Base-by-base conservation (phyloP, 2,329 filamentous ascomycete genomes). In the Cladophialophora psammophila region DNA sequence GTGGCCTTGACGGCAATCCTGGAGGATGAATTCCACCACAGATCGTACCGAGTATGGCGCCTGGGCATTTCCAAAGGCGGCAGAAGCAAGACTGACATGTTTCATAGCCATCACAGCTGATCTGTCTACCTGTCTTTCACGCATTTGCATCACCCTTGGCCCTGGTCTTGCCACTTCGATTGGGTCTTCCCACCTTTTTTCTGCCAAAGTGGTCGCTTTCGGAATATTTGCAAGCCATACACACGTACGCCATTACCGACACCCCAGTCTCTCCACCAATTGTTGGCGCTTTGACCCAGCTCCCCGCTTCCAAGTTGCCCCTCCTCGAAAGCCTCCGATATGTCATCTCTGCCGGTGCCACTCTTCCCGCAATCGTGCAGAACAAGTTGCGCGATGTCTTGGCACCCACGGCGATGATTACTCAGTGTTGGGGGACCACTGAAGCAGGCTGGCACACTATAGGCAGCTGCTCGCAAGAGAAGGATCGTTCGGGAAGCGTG, bases 361-460 rank as follows among this genome's bases (percentile, higher is more conserved):
- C 83, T 2, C 78, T 87, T 9, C 79, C 81, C 10, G 76, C 75
- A 1, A 74, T 74, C 0, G 76, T 79, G 13, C 78, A 83, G 75
- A 70, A 76, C n/a, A 73, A 76, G 56, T 76, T 84, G 68, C 76
- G 80, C 38, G 70, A 72, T 5, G 73, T 82, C 26, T 79, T 86
- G 45, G 73, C 79, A 32, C 69, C 70, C 0, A 74, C 79, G 36
- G 81, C 82, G 0, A 76, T 77, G 18, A 78, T 85, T 13, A 77
- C 77, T 9, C 83, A 84, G 66, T 78, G 85, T 42, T 87, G 82
- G 80, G 85, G 85, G 1, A 85, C 86, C 81, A 86, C 85, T 0
- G 85, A 87, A 74, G 79, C 74, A 71, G 85, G 85, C 26, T 72
- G 70, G 70, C 64, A 71, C 26, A 71, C 67, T 31, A 55, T 71